Evolutionary conservation across 2,329 filamentous ascomycete species (phyloP), one percentile per base, ranked within the genome.

Genomic region (Aspergillus sp.): DNA sequence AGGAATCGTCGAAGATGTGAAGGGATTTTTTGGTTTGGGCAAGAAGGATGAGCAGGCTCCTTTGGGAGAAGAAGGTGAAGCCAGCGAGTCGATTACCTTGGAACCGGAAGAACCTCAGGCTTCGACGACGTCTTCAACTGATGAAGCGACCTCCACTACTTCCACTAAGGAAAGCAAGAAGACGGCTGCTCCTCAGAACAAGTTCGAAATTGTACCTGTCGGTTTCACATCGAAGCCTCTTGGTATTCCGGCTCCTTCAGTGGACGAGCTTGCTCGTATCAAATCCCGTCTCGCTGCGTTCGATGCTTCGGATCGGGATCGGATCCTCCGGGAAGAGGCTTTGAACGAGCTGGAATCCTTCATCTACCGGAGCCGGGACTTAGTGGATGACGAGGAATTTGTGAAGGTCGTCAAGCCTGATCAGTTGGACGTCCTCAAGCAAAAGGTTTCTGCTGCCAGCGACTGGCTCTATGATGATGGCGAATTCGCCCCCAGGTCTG

Each of bases 401-500:
- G 77, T 88, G 48, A 79, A 80, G 11, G 83, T 81, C 3, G 88
- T 91, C 30, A 93, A 87, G 9, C 76, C 83, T 3, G 79, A 82
- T 17, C 82, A 91, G 65, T 83, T 90, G 44, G 70, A 79, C 6
- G 73, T 75, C n/a, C 79, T 97, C 11, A 82, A 87, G 61, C 77
- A 84, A 55, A 85, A 86, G 64, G 80, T 90, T 36, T 80, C 82
- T 55, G 82, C 83, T 45, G 82, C 85, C 19, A 88, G 89, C 62
- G 91, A 96, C 10, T 99, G 94, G 93, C 84, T 99, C 54, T 94
- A 96, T 68, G 89, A 83, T 14, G 91, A 92, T 44, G 90, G 93
- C 51, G 80, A 82, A 14, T 85, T 91, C 45, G 92, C 94, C 4
- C 79, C 82, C 33, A 86, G 85, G 52, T 84, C 89, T 3, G 84